These are phyloP conservation scores for Globisporangium perplexum DNA, from an alignment of 352 stramenopile species.

Conservation along the genomic window DNA sequence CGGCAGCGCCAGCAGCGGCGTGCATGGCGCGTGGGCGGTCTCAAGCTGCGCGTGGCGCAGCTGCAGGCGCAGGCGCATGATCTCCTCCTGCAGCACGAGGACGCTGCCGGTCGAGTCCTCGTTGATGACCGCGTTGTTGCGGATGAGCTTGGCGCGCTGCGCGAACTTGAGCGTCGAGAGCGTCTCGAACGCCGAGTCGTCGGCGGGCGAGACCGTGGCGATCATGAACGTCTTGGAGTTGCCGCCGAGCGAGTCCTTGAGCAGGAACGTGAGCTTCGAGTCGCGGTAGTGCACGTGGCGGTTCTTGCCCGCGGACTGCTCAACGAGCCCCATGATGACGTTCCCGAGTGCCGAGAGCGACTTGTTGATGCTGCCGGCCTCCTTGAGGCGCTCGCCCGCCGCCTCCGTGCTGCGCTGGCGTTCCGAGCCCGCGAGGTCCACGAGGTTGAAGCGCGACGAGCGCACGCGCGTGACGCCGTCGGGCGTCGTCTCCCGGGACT, in stretches of 20 bases:
- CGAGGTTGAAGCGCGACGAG: conserved; percentile 94
- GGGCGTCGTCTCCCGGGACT: conserved; percentile 49
- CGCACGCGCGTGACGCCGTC: conserved; percentile 65
- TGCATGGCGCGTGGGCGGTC: neutral
- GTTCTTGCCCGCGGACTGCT: conserved; percentile 74
- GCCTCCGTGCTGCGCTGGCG: conserved; percentile 94
- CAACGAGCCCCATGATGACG: conserved; percentile 90
- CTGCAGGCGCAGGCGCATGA: conserved; percentile 48
- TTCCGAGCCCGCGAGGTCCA: conserved; percentile 98
- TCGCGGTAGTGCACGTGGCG: conserved; percentile 83
- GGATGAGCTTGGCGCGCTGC: conserved; percentile 80
- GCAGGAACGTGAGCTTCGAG: conserved; percentile 80
- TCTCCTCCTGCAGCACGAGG: conserved; percentile 65
- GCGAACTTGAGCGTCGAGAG: conserved; percentile 84
- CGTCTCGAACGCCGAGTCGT: conserved; percentile 83
- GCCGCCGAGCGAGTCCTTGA: conserved; percentile 80
- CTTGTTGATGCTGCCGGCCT: conserved; percentile 96
- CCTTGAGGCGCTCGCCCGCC: conserved; percentile 93
- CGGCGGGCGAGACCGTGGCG: conserved; percentile 72
- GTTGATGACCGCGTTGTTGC: conserved; percentile 82
- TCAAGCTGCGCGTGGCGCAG: conserved; percentile 44
- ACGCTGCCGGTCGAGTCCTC: conserved; percentile 69
- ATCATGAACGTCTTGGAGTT: conserved; percentile 89
- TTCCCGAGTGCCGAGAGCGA: conserved; percentile 94
- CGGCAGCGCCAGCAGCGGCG: conserved; percentile 6